Evolutionary conservation across 257 asterid genomes (phyloP), one percentile per base, ranked within the genome.

Genomic region (Striga asiatica): DNA sequence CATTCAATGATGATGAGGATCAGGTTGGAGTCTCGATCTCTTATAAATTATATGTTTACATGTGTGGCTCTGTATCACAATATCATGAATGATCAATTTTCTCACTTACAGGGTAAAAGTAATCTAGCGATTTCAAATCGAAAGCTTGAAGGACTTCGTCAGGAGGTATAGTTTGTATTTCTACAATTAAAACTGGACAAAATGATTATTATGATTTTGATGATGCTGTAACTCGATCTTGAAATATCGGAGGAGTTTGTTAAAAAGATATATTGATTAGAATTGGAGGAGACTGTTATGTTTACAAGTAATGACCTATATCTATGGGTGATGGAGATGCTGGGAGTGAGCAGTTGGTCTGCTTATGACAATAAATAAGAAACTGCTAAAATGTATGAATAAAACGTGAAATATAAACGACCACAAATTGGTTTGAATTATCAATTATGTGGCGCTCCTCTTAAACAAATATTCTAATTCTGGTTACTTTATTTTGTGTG

Each of bases 141-240:
- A 64, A 82, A 80, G 78, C 74, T 76, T 72, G 84, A 76, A 61
- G 84, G 78, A 66, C 89, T 88, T 64, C 93, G 62, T 52, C 60
- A 75, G 29, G 83, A 88, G 91, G 95, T 88, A 14, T 14, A 50
- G 56, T 20, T 47, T 56, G 31, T 69, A 21, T 62, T 50, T 31
- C 3, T 56, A 17, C 9, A 27, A 42, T 37, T 60, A 25, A 35
- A 20, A 41, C 59, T 16, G 48, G 49, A 37, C 37, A 13, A 34
- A 29, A 9, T 54, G 27, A 43, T 58, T 58, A 10, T 31, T 43
- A 51, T 71, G 56, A 31, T 42, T 66, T 51, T 52, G 28, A 22
- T 7, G 7, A 6, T 43, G 42, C 52, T 53, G 46, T 50, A 39
- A 18, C 55, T 62, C 5, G 13, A 48, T 8, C 50, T 59, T 50